Evolutionary conservation across 306 rosid genomes (phyloP).

Genomic region (Cicer arietinum): DNA sequence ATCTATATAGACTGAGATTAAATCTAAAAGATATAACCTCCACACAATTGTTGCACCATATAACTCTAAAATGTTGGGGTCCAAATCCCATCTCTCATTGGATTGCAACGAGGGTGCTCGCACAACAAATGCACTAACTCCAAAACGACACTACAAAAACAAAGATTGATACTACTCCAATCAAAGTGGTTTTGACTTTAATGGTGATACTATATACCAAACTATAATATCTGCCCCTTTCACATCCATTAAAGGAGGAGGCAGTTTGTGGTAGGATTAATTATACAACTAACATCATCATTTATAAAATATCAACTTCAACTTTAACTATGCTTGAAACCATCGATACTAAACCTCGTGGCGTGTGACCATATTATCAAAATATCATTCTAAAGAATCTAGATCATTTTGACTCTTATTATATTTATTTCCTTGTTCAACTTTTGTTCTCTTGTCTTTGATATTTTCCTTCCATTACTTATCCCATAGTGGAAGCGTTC

Average conservation of each 20-base stretch:
- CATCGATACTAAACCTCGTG: slow-evolving; percentile 15
- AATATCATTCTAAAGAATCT: slow-evolving; percentile 16
- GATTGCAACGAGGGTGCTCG: background rate
- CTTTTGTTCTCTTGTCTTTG: slow-evolving; percentile 42
- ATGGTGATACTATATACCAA: background rate
- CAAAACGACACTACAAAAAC: background rate
- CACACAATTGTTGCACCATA: no score
- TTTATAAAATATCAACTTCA: background rate
- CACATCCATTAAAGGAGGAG: background rate
- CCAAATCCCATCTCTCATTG: no score
- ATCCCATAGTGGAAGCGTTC: slow-evolving; percentile 1
- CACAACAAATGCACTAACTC: slow-evolving; percentile 19
- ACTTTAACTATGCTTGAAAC: background rate
- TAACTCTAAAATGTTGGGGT: no score
- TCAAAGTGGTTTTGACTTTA: background rate
- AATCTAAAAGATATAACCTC: no score
- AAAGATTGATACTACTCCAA: background rate
- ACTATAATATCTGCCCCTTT: background rate
- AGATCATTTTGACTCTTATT: slow-evolving; percentile 46
- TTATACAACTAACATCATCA: background rate
- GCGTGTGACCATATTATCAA: background rate
- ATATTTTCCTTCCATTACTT: slow-evolving; percentile 4
- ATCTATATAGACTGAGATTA: no score
- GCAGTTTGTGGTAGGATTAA: background rate
- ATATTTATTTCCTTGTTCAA: background rate